Evolutionary conservation across 352 stramenopile species (phyloP), one percentile per base, ranked within the genome.

Genomic region (Globisporangium ultimum): DNA sequence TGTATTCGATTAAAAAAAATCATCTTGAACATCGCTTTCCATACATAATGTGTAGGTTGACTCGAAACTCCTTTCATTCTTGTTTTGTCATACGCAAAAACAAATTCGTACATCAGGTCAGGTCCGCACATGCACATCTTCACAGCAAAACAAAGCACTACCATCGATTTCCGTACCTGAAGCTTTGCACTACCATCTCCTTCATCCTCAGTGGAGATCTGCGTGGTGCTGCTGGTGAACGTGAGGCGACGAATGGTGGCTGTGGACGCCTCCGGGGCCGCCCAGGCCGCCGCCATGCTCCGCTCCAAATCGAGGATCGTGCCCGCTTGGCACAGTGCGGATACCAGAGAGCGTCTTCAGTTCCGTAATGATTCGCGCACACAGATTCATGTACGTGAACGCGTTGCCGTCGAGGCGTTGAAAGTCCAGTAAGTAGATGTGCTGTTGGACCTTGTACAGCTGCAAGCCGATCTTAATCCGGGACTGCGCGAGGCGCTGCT

Each of bases 361-460:
- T 74, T 99, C 96, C 32, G 96, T 98, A 69, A 99, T 99, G 67
- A 99, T 99, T 48, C 97, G 97, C 24, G 96, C 97, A 72, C 96
- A 99, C 11, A 99, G 77, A 58, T 97, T 98, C 97, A 99, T 99
- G 78, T 99, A 99, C 41, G 92, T 98, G 74, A 99, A 99, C 51
- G 93, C 94, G 76, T 99, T 98, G 34, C 97, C 97, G 49, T 97
- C 88, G 46, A 96, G 71, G 38, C 87, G 85, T 64, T 99, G 96
- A 68, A 99, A 99, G 74, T 99, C 97, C 18, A 99, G 79, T 47
- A 99, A 71, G 67, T 99, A 99, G 68, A 99, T 99, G 71, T 97
- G 97, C 66, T 98, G 93, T 73, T 99, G 97, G 20, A 95, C 83
- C 68, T 98, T 98, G 84, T 98, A 98, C 42, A 99, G 69, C 48